Evolutionary conservation across 2,329 filamentous ascomycete genomes (phyloP), one percentile per base, ranked within the genome.

Genomic region (Aspergillus hortae): DNA sequence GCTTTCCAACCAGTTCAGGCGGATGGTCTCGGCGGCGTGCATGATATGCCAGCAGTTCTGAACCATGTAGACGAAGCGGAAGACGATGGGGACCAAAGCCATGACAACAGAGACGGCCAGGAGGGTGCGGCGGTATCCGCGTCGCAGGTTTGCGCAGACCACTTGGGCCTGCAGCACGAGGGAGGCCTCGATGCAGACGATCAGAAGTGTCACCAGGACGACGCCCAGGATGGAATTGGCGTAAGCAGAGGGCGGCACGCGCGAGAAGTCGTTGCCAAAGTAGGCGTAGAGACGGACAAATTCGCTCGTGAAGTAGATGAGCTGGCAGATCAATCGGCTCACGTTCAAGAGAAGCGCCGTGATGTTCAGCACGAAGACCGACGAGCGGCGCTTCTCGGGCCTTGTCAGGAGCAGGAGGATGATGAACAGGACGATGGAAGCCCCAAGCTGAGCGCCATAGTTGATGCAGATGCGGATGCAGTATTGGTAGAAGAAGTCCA

Each of bases 361-460:
- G 17, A 80, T 59, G 65, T 92, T 90, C 61, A 91, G 74, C 56
- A 85, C 63, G 66, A 88, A 88, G 17, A 89, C 79, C 0, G 77
- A 65, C 1, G 86, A 85, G 48, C 74, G 73, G 54, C 88, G 81
- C 67, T 89, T 90, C 58, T 82, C 76, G 0, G 75, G 67, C 17
- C 82, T 82, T 0, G 88, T 91, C 67, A 92, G 78, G 52, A 86
- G 71, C 10, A 90, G 71, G 2, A 92, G 74, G 27, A 88, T 76
- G 41, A 87, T 59, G 15, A 92, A 74, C 62, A 90, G 81, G 54
- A 87, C 71, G 52, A 86, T 57, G 44, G 81, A 83, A 21, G 87
- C 83, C 27, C 89, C 89, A 47, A 91, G 77, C 67, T 92, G 88
- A 15, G 80, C 73, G 48, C 82, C 85, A 66, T 86, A 89, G 70